These are phyloP conservation scores for Apiotrichum montevideense DNA, from an alignment of 1,284 basidiomycete species.

Conservation along the genomic window DNA sequence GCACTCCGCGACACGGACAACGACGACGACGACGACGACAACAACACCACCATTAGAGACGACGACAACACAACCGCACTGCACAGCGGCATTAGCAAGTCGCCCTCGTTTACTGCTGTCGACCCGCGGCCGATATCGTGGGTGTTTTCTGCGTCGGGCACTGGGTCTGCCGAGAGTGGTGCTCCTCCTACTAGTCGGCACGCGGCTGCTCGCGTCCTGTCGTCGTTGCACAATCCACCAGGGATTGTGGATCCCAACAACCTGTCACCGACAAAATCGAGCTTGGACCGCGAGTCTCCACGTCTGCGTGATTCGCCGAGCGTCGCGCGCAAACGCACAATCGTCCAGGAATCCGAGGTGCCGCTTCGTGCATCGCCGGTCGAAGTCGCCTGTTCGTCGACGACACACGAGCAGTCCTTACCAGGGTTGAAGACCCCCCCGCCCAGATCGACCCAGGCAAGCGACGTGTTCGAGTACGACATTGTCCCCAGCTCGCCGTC, in stretches of 20 bases:
- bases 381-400: neutral
- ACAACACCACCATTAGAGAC: no score
- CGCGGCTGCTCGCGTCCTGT: slow-evolving; percentile 3
- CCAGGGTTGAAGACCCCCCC: neutral
- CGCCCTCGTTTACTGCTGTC: neutral
- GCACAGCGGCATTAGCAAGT: no score
- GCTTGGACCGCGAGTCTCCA: slow-evolving; percentile 16
- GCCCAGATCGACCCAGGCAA: neutral
- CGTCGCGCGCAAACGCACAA: slow-evolving; percentile 31
- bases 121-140: neutral
- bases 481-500: neutral
- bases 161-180: slow-evolving; percentile 8
- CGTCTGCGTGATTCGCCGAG: slow-evolving; percentile 28
- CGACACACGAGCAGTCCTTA: neutral
- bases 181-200: neutral
- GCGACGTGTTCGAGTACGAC: slow-evolving; percentile 2
- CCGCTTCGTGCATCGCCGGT: neutral
- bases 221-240: neutral
- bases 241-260: slow-evolving; percentile 6
- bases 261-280: slow-evolving; percentile 7
- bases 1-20: neutral
- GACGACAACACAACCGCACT: no score
- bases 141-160: neutral
- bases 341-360: slow-evolving; percentile 20
- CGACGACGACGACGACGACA: neutral